phyloP scores from a whole-genome alignment of 2,329 filamentous ascomycete species.

The Trichoderma sp. region DNA sequence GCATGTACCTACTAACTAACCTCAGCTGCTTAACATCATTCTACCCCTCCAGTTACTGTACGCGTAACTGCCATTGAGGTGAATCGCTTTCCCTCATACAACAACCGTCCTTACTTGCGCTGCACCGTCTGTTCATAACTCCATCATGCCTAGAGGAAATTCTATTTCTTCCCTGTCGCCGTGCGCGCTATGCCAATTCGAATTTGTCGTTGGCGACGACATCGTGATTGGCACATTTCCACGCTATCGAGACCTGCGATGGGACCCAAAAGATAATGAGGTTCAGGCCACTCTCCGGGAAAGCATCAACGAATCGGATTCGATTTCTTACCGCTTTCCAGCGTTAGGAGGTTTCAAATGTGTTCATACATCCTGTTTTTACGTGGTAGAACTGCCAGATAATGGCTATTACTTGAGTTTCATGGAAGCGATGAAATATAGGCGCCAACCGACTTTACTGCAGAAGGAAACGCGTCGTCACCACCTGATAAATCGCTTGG shows the following conservation, averaged over 20 bases:
- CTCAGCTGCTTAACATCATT: too few species aligned
- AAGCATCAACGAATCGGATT: not conserved
- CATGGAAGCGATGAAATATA: not conserved
- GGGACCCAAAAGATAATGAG: not conserved
- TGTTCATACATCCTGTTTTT: not conserved
- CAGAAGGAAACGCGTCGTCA: not conserved
- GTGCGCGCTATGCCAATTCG: not conserved
- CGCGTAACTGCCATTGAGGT: too few species aligned
- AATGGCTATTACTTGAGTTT: not conserved
- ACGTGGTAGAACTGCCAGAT: not conserved
- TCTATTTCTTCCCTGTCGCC: not conserved
- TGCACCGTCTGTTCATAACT: not conserved
- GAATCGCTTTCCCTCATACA: not conserved
- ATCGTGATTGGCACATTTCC: not conserved
- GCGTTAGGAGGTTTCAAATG: not conserved
- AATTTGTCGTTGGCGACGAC: not conserved
- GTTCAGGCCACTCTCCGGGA: not conserved
- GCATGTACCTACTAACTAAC: too few species aligned
- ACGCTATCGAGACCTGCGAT: not conserved
- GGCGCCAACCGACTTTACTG: not conserved
- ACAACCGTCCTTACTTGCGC: not conserved
- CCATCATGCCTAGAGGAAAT: not conserved
- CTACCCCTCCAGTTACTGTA: too few species aligned
- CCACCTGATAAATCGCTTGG: not conserved
- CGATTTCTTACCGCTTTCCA: not conserved